Conservation (phyloP, 75 land plant species). For the Isoetes taiwanensis region DNA sequence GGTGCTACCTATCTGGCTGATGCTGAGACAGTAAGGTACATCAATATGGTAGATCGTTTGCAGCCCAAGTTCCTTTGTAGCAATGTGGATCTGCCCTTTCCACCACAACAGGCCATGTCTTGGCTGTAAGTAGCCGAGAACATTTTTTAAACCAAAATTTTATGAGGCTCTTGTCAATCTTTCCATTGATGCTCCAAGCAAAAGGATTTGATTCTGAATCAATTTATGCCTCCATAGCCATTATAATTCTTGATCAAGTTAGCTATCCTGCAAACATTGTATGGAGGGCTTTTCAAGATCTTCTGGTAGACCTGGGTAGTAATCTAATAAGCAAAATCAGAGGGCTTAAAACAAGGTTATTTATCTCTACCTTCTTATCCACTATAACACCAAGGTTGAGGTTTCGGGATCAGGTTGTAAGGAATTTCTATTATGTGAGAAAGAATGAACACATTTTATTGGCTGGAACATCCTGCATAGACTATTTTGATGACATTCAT, state of each 20-base stretch:
- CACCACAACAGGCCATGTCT: not conserved
- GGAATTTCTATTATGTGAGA: not conserved
- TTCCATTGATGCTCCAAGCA: not conserved
- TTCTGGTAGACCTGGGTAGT: not conserved
- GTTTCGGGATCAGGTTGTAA: not conserved
- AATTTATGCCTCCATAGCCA: not conserved
- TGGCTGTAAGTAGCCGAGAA: not conserved
- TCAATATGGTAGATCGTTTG: not conserved
- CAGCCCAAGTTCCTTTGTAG: not conserved
- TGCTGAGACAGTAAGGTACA: not conserved
- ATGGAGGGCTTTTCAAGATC: not conserved
- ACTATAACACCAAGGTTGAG: not conserved
- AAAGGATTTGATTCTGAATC: not conserved
- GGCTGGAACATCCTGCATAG: not conserved
- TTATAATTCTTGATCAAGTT: not conserved
- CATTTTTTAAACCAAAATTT: not conserved
- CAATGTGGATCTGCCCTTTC: not conserved
- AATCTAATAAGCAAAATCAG: not conserved
- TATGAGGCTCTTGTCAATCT: not conserved
- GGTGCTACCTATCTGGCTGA: not conserved
- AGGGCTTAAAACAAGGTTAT: not conserved
- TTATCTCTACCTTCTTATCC: not conserved
- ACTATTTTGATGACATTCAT: not conserved
- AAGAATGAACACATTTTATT: not conserved
- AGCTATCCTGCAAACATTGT: not conserved